A percentile compares a stretch with the other conserved stretches of the same genome.
These are phyloP conservation scores for Rhizoclosmatium globosum DNA, from an alignment of 192 early-diverging fungal genomes.

Conservation along the genomic window DNA sequence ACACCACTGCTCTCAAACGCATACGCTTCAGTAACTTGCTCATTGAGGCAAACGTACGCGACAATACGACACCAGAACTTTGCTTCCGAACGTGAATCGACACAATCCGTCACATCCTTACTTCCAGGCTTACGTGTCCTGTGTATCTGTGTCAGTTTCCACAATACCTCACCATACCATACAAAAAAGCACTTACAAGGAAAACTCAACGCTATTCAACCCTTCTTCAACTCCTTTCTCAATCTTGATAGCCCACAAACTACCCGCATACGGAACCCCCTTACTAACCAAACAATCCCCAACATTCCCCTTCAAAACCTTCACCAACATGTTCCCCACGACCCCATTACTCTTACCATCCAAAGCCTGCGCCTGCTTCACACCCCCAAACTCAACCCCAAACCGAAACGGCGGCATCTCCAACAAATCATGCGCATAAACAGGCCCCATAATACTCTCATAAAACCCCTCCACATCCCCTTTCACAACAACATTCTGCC, in stretches of 20 bases:
- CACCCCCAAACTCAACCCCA: constrained; percentile 50
- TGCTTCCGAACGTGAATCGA: constrained; percentile 17
- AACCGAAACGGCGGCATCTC: constrained; percentile 54
- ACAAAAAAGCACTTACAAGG: constrained; percentile 10
- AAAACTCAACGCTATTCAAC: constrained; percentile 7
- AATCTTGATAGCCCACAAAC: constrained; percentile 21
- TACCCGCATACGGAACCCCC: constrained; percentile 27
- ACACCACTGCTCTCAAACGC: constrained; percentile 25
- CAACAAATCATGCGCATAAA: constrained; percentile 40
- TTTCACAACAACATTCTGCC: constrained; percentile 25
- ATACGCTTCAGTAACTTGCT: constrained; percentile 29
- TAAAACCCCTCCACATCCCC: constrained; percentile 17
- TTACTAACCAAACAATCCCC: constrained; percentile 24
- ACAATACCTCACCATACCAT: background rate
- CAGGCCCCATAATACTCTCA: constrained; percentile 20
- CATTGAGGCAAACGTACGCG: constrained; percentile 1
- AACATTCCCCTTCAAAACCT: constrained; percentile 27
- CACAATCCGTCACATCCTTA: constrained; percentile 17
- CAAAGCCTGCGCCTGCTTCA: background rate
- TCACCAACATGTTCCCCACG: background rate
- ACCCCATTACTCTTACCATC: background rate
- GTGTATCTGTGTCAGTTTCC: background rate
- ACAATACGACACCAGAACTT: constrained; percentile 32
- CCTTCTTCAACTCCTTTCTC: constrained; percentile 15
- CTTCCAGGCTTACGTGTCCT: constrained; percentile 9